Evolutionary conservation across 805 yeast species (phyloP).

Genomic region (Dipodascus geniculatus): DNA sequence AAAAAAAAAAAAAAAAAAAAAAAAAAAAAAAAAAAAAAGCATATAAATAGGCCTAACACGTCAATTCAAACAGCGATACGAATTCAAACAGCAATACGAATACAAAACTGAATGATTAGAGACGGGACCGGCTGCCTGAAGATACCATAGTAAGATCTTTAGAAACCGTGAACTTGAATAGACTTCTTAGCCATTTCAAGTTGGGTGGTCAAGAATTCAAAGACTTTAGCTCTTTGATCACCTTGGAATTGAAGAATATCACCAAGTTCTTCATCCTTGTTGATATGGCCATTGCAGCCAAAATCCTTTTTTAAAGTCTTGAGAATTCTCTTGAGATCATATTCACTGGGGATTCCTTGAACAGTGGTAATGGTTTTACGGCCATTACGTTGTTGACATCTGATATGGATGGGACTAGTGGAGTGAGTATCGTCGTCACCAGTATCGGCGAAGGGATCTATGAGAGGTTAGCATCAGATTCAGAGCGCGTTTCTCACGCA

Average conservation of each 20-base stretch:
- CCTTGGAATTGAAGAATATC: slow-evolving; percentile 97
- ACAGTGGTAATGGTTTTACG: slow-evolving; percentile 97
- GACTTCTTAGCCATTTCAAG: slow-evolving; percentile 88
- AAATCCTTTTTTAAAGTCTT: slow-evolving; percentile 94
- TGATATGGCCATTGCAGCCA: slow-evolving; percentile 97
- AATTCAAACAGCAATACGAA: no score
- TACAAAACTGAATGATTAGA: no score
- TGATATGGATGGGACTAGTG: slow-evolving; percentile 88
- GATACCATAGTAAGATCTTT: slow-evolving; percentile 25
- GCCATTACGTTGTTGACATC: slow-evolving; percentile 99
- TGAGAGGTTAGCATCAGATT: slow-evolving; percentile 3
- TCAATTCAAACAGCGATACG: no score
- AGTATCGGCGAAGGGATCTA: slow-evolving; percentile 98
- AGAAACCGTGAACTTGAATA: slow-evolving; percentile 97
- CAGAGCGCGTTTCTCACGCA: no score
- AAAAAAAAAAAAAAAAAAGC: background rate
- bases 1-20: no score
- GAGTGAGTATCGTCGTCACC: slow-evolving; percentile 98
- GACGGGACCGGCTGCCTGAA: no score
- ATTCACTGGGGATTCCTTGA: slow-evolving; percentile 93
- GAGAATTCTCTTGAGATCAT: slow-evolving; percentile 86
- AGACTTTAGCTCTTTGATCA: slow-evolving; percentile 94
- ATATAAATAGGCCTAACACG: background rate
- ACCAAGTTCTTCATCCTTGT: slow-evolving; percentile 91
- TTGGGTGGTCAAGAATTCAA: slow-evolving; percentile 80